Percentiles rank a stretch among this genome's conserved stretches.
Conservation (phyloP, 148 eudicot genomes). For the Spergularia bocconei region DNA sequence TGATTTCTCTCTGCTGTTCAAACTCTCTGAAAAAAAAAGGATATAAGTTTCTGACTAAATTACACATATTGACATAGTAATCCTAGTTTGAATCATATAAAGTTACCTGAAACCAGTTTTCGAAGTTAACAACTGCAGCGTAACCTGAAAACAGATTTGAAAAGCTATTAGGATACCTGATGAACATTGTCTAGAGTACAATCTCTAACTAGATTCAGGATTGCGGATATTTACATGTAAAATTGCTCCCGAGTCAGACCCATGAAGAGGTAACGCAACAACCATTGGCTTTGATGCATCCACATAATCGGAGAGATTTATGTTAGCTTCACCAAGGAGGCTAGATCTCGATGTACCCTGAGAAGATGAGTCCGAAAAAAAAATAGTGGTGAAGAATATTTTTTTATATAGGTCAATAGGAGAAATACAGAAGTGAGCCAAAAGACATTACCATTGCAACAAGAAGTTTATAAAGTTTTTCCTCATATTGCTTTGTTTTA, state of each 20-base stretch:
- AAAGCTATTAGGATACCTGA: slow-evolving; percentile 6
- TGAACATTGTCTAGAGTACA: background rate
- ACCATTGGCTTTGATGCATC: slow-evolving; percentile 76
- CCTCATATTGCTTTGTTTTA: slow-evolving; percentile 77
- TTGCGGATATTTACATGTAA: slow-evolving; percentile 63
- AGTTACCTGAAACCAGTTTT: slow-evolving; percentile 92
- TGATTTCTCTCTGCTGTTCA: slow-evolving; percentile 90
- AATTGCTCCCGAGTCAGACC: slow-evolving; percentile 76
- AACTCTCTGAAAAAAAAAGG: slow-evolving; percentile 61
- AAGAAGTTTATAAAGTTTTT: slow-evolving; percentile 86
- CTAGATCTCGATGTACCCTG: slow-evolving; percentile 97
- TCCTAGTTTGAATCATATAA: background rate
- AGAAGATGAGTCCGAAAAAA: slow-evolving; percentile 1
- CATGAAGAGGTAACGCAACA: slow-evolving; percentile 75
- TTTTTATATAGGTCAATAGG: background rate
- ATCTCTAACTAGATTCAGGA: background rate
- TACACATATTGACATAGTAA: slow-evolving; percentile 5
- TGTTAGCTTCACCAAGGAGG: slow-evolving; percentile 89
- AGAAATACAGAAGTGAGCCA: background rate
- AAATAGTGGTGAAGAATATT: slow-evolving; percentile 7
- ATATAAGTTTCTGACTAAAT: slow-evolving; percentile 3
- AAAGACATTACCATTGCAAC: slow-evolving; percentile 72
- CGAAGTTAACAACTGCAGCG: slow-evolving; percentile 87
- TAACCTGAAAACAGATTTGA: slow-evolving; percentile 51
- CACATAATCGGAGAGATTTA: slow-evolving; percentile 90